Evolutionary conservation across 2,329 filamentous ascomycete genomes (phyloP).

Genomic region (Xylaria digitata): DNA sequence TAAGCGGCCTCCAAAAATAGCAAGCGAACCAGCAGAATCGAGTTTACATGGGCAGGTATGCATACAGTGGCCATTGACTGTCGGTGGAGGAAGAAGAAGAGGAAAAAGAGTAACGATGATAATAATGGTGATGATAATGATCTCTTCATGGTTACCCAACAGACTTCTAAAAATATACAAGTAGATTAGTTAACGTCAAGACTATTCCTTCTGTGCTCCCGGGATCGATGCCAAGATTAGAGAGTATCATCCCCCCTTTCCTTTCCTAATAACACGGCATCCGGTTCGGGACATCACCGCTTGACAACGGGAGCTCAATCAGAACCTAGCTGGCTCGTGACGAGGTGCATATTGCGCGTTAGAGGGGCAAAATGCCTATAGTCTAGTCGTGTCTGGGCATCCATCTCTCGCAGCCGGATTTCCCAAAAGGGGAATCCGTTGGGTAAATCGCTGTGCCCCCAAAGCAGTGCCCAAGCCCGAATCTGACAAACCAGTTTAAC

Average conservation of each 20-base stretch:
- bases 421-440: slow-evolving; percentile 34
- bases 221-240: slow-evolving; percentile 1
- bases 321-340: slow-evolving; percentile 24
- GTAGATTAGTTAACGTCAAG: slow-evolving; percentile 5
- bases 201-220: not conserved
- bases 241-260: not conserved
- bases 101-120: too few species aligned
- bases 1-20: not conserved
- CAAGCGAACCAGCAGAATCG: slow-evolving; percentile 6
- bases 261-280: slow-evolving; percentile 8
- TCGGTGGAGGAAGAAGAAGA: slow-evolving; percentile 4
- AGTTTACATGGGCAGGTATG: not conserved
- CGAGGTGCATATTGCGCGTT: not conserved
- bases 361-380: slow-evolving; percentile 18
- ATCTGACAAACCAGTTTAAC: slow-evolving; percentile 8
- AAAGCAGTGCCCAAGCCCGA: not conserved
- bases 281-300: slow-evolving; percentile 20
- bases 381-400: slow-evolving; percentile 7
- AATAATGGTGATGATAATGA: not conserved
- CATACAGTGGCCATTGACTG: not conserved
- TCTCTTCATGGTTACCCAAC: slow-evolving; percentile 1
- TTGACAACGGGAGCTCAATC: slow-evolving; percentile 5
- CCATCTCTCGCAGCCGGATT: slow-evolving; percentile 26
- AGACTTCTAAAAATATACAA: slow-evolving; percentile 14
- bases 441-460: slow-evolving; percentile 28